Evolutionary conservation across 805 yeast species (phyloP).

Genomic region (Lipomyces japonicus): DNA sequence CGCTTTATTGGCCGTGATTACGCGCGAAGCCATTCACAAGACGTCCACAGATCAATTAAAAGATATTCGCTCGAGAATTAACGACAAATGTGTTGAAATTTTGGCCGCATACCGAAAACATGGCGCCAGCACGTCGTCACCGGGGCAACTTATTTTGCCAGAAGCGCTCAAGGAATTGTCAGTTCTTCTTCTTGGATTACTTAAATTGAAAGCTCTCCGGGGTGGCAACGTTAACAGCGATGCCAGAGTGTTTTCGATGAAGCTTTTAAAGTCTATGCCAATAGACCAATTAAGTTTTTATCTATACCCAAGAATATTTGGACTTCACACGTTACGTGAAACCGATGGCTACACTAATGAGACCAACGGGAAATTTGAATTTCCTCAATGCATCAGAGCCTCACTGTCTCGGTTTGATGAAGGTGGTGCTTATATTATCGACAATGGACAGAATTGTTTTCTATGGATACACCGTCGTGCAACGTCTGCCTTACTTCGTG

Average conservation of each 20-base stretch:
- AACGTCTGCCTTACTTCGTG: slow-evolving; percentile 62
- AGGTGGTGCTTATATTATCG: slow-evolving; percentile 76
- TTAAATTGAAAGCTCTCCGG: slow-evolving; percentile 63
- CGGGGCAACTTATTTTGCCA: slow-evolving; percentile 74
- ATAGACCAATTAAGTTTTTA: slow-evolving; percentile 56
- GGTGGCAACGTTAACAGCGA: slow-evolving; percentile 56
- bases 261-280: slow-evolving; percentile 51
- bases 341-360: slow-evolving; percentile 49
- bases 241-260: slow-evolving; percentile 54
- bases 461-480: slow-evolving; percentile 71
- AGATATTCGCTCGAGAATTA: slow-evolving; percentile 53
- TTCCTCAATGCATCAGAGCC: slow-evolving; percentile 51
- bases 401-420: slow-evolving; percentile 44
- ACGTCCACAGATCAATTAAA: slow-evolving; percentile 35
- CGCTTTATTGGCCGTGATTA: slow-evolving; percentile 50
- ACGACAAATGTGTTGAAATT: slow-evolving; percentile 51
- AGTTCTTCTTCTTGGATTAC: slow-evolving; percentile 60
- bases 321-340: slow-evolving; percentile 61
- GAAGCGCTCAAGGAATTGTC: slow-evolving; percentile 71
- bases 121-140: slow-evolving; percentile 40
- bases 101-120: slow-evolving; percentile 56
- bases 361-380: slow-evolving; percentile 40
- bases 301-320: slow-evolving; percentile 76
- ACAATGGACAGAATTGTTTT: slow-evolving; percentile 57
- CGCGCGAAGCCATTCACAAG: slow-evolving; percentile 34